A percentile compares a stretch with the other conserved stretches of the same genome.
Evolutionary conservation across 495 filamentous ascomycete species (phyloP).

Genomic region (Hypoxylon subgilvum): DNA sequence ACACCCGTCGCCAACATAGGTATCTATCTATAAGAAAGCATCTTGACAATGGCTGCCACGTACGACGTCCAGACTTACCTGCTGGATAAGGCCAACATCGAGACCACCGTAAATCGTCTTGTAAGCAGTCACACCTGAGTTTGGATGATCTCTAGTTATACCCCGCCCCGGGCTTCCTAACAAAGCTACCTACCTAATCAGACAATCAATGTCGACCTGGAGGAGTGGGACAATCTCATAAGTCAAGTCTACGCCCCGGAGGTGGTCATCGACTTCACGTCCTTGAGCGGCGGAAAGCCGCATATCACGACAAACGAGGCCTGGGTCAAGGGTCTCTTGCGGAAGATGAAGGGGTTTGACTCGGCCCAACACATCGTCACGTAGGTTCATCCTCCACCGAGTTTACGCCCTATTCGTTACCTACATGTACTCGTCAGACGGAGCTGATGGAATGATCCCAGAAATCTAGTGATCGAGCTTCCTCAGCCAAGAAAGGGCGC

Average conservation of each 20-base stretch:
- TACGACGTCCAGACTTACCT: slow-evolving; percentile 40
- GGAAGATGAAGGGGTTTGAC: slow-evolving; percentile 27
- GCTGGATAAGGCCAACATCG: slow-evolving; percentile 44
- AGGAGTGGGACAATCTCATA: slow-evolving; percentile 13
- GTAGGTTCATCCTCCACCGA: slow-evolving; percentile 11
- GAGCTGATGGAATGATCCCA: background rate
- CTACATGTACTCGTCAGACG: background rate
- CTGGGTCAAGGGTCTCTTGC: slow-evolving; percentile 25
- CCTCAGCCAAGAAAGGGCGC: slow-evolving; percentile 24
- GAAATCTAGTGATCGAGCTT: slow-evolving; percentile 35
- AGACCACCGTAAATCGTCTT: slow-evolving; percentile 37
- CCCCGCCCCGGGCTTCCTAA: background rate
- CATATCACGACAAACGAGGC: slow-evolving; percentile 22
- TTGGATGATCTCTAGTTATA: background rate
- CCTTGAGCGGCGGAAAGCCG: slow-evolving; percentile 38
- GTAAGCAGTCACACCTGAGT: slow-evolving; percentile 9
- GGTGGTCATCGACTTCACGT: slow-evolving; percentile 42
- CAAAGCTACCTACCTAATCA: background rate
- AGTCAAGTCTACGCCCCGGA: slow-evolving; percentile 38
- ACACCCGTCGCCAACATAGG: too few relatives aligned
- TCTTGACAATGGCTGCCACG: slow-evolving; percentile 10
- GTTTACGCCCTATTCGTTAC: background rate
- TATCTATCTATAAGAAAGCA: too few relatives aligned
- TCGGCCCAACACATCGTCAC: slow-evolving; percentile 37
- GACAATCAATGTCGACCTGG: slow-evolving; percentile 37